Percentiles rank a stretch among this genome's conserved stretches.
phyloP scores from a whole-genome alignment of 1,284 basidiomycete species.

The Volvariella volvacea region DNA sequence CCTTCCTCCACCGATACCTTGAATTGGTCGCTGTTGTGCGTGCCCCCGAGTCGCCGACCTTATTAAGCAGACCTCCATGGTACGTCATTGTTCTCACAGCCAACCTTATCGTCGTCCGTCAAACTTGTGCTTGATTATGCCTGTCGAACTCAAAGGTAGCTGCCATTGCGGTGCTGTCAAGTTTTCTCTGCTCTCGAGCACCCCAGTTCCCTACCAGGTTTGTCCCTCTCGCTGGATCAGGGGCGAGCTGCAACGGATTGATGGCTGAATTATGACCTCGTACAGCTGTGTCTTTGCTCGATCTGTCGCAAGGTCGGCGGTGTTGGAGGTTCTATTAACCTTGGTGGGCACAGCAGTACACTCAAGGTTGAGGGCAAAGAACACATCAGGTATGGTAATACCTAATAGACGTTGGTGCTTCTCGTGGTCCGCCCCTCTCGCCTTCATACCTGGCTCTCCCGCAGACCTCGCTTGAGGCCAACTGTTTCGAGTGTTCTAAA shows the following conservation, averaged over 20 bases:
- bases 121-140: constrained; percentile 27
- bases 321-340: constrained; percentile 51
- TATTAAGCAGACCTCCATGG: too few species aligned
- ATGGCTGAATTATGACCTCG: neutral
- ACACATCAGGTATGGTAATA: constrained; percentile 35
- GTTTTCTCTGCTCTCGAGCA: constrained; percentile 48
- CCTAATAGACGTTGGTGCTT: constrained; percentile 1
- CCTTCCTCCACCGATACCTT: too few species aligned
- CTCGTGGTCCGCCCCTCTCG: neutral
- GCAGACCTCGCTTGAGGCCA: neutral
- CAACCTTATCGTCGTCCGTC: too few species aligned
- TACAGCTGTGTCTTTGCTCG: constrained; percentile 50
- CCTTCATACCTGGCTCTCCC: neutral
- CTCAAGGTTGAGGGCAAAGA: constrained; percentile 46
- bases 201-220: constrained; percentile 53
- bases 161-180: constrained; percentile 56
- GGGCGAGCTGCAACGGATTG: neutral
- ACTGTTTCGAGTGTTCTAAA: neutral
- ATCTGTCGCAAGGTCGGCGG: constrained; percentile 63
- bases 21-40: too few species aligned
- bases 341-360: constrained; percentile 41
- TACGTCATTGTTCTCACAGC: too few species aligned
- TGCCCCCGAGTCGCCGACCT: too few species aligned
- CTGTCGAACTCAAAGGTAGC: constrained; percentile 46
- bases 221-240: constrained; percentile 6